Evolutionary conservation across 2,329 filamentous ascomycete species (phyloP), one percentile per base, ranked within the genome.

Genomic region (Achaetomium macrosporum): DNA sequence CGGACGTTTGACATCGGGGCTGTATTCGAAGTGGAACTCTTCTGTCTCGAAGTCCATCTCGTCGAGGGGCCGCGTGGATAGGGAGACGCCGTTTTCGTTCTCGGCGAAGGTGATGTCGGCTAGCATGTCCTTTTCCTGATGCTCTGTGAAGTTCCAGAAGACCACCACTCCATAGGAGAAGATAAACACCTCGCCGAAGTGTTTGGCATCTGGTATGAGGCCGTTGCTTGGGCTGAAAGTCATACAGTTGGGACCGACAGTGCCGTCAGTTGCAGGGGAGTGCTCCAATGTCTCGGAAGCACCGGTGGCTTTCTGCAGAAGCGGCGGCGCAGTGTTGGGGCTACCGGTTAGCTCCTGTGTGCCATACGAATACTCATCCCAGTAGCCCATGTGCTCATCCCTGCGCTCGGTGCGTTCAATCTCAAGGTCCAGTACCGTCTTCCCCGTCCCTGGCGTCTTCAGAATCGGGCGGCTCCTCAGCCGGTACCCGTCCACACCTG

Each of bases 21-120:
- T 95, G 74, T 99, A 99, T 69, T 97, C 91, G 66, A 99, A 99
- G 66, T 99, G 92, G 64, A 99, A 96, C 66, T 97, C 92, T 67
- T 99, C 93, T 0, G 88, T 99, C 73, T 99, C 93, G 61, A 95
- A 96, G 66, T 97, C 91, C 59, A 86, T 85, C 69, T 96, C 89
- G 51, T 88, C 83, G 19, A 96, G 76, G 0, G 91, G 89, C 33
- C 89, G 81, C 1, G 84, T 87, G 31, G 90, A 84, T 7, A 99
- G 78, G 11, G 86, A 81, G 16, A 72, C 66, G 45, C 79, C 77
- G 16, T 78, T 79, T 54, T 85, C 81, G 50, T 81, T 83, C 59
- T 84, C 81, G 11, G 88, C 88, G 71, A 99, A 97, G 1, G 90
- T 93, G 50, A 99, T 75, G 69, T 99, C 93, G 37, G 93, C 93